These are phyloP conservation scores for Pulveroboletus sp. DNA, from an alignment of 768 basidiomycete genomes.

Conservation along the genomic window DNA sequence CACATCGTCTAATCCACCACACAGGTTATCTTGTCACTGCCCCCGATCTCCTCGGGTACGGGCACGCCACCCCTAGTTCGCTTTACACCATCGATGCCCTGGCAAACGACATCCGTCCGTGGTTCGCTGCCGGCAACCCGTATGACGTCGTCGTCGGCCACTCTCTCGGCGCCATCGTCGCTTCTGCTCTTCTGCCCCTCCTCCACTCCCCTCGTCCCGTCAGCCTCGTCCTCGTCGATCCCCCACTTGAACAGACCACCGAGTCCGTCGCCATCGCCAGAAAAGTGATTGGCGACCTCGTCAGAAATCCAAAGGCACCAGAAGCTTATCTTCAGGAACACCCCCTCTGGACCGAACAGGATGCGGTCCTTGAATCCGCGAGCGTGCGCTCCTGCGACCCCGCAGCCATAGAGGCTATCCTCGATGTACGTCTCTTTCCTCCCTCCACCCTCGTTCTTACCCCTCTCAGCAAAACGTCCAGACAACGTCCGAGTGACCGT, in stretches of 20 bases:
- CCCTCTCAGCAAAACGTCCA: conserved; percentile 15
- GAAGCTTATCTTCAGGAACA: background rate
- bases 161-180: conserved; percentile 21
- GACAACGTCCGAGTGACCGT: conserved; percentile 9
- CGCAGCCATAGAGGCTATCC: conserved; percentile 1
- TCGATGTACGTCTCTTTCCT: conserved; percentile 8
- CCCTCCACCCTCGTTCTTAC: background rate
- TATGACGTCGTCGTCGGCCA: conserved; percentile 18
- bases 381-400: conserved; percentile 3
- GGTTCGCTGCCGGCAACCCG: background rate
- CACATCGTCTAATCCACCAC: background rate
- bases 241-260: conserved; percentile 7
- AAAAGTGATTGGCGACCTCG: accelerated
- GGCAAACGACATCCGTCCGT: conserved; percentile 10
- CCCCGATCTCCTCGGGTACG: conserved; percentile 26
- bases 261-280: background rate
- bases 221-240: conserved; percentile 20
- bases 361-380: background rate
- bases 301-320: background rate
- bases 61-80: conserved; percentile 1
- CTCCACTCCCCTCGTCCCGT: conserved; percentile 8
- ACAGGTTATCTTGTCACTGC: conserved; percentile 24
- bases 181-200: conserved; percentile 10
- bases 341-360: background rate
- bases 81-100: conserved; percentile 17